phyloP scores from a whole-genome alignment of 495 filamentous ascomycete species.

The Trichoderma erinaceum region DNA sequence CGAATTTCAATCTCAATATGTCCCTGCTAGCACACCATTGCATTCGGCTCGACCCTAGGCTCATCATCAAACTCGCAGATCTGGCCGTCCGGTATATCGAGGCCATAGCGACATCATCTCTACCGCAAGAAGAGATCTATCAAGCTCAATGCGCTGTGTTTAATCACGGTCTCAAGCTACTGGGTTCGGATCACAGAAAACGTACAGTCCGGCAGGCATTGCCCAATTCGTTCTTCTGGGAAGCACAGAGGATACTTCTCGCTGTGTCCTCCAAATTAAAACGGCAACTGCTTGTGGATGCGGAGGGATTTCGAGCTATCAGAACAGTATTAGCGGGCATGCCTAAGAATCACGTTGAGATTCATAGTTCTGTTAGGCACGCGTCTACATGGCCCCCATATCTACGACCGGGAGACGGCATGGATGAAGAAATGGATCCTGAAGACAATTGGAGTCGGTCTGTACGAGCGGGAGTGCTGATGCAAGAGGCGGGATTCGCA shows the following conservation, averaged over 20 bases:
- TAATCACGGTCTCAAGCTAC: background rate
- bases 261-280: slow-evolving; percentile 30
- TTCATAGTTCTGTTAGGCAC: slow-evolving; percentile 29
- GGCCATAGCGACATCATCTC: background rate
- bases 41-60: slow-evolving; percentile 1
- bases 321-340: slow-evolving; percentile 35
- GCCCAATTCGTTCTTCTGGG: slow-evolving; percentile 35
- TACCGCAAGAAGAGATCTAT: background rate
- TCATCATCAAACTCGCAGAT: background rate
- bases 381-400: slow-evolving; percentile 43
- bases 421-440: slow-evolving; percentile 34
- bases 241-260: slow-evolving; percentile 38
- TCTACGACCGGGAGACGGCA: slow-evolving; percentile 36
- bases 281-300: slow-evolving; percentile 31
- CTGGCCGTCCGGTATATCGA: slow-evolving; percentile 1
- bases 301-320: slow-evolving; percentile 33
- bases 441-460: slow-evolving; percentile 39
- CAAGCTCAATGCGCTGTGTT: slow-evolving; percentile 3
- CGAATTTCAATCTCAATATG: background rate
- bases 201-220: background rate
- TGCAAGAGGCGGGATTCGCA: slow-evolving; percentile 37
- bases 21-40: slow-evolving; percentile 4
- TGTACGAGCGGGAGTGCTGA: slow-evolving; percentile 33
- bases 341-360: slow-evolving; percentile 33
- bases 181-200: background rate